A percentile compares a stretch with the other conserved stretches of the same genome.
These are phyloP conservation scores for Nymphaea thermarum DNA, from an alignment of 164 flowering plant species.

Conservation along the genomic window DNA sequence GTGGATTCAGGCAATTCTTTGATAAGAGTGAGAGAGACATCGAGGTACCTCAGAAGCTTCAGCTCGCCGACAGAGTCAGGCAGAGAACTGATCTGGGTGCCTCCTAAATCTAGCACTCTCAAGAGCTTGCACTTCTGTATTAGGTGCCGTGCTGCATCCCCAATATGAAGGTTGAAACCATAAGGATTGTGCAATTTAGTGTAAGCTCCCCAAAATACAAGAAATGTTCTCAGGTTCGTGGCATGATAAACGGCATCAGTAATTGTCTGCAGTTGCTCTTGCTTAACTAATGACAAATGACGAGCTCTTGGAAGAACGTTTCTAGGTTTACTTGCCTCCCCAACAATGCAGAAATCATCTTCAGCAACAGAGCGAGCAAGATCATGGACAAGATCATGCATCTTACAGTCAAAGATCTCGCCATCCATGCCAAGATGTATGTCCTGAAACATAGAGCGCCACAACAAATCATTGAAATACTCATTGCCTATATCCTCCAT, in stretches of 20 bases:
- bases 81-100: background rate
- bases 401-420: background rate
- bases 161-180: too few species aligned
- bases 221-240: background rate
- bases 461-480: slow-evolving; percentile 1
- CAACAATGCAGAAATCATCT: background rate
- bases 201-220: too few species aligned
- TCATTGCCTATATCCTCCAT: slow-evolving; percentile 1
- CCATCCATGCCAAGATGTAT: background rate
- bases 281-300: background rate
- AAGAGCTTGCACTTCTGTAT: background rate
- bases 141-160: background rate
- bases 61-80: slow-evolving; percentile 1
- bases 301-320: too few species aligned
- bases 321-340: too few species aligned
- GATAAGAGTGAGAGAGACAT: background rate
- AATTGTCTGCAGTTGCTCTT: background rate
- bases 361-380: background rate
- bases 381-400: background rate
- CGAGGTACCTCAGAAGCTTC: slow-evolving; percentile 4
- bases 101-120: slow-evolving; percentile 5
- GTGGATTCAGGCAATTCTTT: slow-evolving; percentile 11
- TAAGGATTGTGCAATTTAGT: too few species aligned
- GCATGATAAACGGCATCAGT: background rate
- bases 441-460: background rate